Evolutionary conservation across 139 green algal species (phyloP).

Genomic region (Asterochloris erici): DNA sequence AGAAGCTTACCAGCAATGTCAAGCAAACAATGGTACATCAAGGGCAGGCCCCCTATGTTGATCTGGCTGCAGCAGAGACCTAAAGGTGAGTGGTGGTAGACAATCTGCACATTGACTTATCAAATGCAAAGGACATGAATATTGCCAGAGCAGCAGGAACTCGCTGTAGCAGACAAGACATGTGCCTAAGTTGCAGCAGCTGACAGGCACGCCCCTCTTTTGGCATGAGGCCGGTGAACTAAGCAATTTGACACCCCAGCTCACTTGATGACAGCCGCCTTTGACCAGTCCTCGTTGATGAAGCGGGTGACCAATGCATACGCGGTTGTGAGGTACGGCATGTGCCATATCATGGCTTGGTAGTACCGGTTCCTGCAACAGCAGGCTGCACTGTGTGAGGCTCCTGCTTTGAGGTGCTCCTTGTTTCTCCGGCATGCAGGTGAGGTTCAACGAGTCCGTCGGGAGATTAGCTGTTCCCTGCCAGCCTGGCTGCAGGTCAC

Average conservation of each 20-base stretch:
- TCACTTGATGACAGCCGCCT: constrained; percentile 7
- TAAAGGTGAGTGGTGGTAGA: too few species aligned
- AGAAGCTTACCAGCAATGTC: constrained; percentile 3
- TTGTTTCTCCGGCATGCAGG: not conserved
- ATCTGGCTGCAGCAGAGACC: constrained; percentile 10
- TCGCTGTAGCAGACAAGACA: not conserved
- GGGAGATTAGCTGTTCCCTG: not conserved
- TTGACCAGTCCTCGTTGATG: constrained; percentile 2
- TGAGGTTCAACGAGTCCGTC: not conserved
- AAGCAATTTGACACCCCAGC: not conserved
- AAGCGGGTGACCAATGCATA: not conserved
- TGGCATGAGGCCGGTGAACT: not conserved
- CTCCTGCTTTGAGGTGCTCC: not conserved
- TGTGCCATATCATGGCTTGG: constrained; percentile 2
- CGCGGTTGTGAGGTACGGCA: constrained; percentile 1
- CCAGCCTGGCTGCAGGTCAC: too few species aligned
- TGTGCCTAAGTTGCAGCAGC: not conserved
- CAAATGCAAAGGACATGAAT: too few species aligned
- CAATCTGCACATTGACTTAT: too few species aligned
- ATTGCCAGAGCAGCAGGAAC: too few species aligned
- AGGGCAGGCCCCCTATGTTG: constrained; percentile 18
- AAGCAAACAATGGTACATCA: constrained; percentile 22
- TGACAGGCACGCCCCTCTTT: not conserved
- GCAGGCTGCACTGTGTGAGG: not conserved
- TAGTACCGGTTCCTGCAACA: constrained; percentile 20